Percentiles rank a stretch among this genome's conserved stretches.
Conservation (phyloP, 768 basidiomycete species). For the Infundibulicybe gibba region DNA sequence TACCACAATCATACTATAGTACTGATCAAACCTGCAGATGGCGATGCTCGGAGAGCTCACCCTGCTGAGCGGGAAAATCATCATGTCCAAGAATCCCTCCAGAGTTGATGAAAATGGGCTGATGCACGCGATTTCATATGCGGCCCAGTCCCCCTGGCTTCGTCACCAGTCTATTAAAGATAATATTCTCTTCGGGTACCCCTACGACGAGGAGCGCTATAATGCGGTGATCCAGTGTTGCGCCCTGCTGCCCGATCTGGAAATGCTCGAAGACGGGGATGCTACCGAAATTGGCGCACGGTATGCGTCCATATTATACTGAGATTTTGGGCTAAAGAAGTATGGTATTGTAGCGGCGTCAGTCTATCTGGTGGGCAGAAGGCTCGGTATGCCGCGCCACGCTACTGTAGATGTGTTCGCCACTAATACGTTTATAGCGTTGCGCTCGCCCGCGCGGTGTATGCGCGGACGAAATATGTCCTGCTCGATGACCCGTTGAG, state of each 20-base stretch:
- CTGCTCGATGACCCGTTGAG: conserved; percentile 82
- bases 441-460: conserved; percentile 80
- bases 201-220: conserved; percentile 71
- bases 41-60: conserved; percentile 75
- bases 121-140: conserved; percentile 66
- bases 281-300: conserved; percentile 78
- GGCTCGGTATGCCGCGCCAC: conserved; percentile 46
- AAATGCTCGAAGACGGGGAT: conserved; percentile 85
- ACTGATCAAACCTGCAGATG: conserved; percentile 40
- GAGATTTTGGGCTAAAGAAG: neutral
- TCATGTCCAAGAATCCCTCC: conserved; percentile 64
- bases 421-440: conserved; percentile 40
- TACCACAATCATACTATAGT: neutral
- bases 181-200: conserved; percentile 79
- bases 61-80: conserved; percentile 46
- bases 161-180: conserved; percentile 72
- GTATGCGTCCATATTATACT: conserved; percentile 19
- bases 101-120: conserved; percentile 57
- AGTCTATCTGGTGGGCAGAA: conserved; percentile 83
- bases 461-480: conserved; percentile 64
- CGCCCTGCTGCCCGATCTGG: conserved; percentile 76
- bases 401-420: neutral
- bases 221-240: conserved; percentile 78
- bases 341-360: conserved; percentile 46
- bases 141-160: conserved; percentile 70